phyloP scores from a whole-genome alignment of 495 filamentous ascomycete genomes.

The Podospora australis region DNA sequence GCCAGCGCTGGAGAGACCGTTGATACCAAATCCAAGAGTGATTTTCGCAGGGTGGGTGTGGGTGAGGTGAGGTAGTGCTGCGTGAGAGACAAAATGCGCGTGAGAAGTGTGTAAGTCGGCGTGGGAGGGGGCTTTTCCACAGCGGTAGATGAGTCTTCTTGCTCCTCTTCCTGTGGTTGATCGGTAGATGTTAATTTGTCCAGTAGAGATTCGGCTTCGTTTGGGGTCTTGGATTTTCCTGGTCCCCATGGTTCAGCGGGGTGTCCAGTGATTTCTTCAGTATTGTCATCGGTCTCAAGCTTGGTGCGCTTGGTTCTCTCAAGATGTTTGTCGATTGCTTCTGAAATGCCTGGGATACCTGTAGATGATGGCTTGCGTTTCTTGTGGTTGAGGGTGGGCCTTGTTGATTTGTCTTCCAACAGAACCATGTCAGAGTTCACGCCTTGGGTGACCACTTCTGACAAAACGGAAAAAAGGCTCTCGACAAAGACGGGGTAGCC shows the following conservation, averaged over 20 bases:
- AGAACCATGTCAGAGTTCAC: conserved; percentile 56
- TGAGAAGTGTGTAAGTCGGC: conserved; percentile 56
- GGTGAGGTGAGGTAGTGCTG: conserved; percentile 82
- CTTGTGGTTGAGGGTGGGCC: conserved; percentile 29
- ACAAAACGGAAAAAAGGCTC: conserved; percentile 73
- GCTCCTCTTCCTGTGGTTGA: conserved; percentile 11
- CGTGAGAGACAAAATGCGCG: conserved; percentile 62
- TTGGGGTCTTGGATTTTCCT: conserved; percentile 27
- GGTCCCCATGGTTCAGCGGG: conserved; percentile 31
- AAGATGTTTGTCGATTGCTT: conserved; percentile 17
- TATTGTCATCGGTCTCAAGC: conserved; percentile 11
- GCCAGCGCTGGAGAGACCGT: conserved; percentile 63
- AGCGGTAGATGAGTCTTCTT: conserved; percentile 9
- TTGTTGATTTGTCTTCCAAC: conserved; percentile 21
- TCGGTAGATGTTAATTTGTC: conserved; percentile 28
- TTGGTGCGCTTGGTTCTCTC: conserved; percentile 10
- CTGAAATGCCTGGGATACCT: conserved; percentile 14
- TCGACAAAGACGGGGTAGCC: conserved; percentile 85
- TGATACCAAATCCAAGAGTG: conserved; percentile 65
- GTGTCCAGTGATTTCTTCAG: conserved; percentile 14
- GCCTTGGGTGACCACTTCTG: conserved; percentile 74
- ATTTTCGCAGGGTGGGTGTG: conserved; percentile 68
- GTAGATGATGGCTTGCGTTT: conserved; percentile 15
- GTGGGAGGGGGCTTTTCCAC: conserved; percentile 21
- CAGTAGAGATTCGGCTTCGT: conserved; percentile 35